Percentiles rank a stretch among this genome's conserved stretches.
phyloP scores from a whole-genome alignment of 129 eudicot genomes.

The Ambrosia artemisiifolia region DNA sequence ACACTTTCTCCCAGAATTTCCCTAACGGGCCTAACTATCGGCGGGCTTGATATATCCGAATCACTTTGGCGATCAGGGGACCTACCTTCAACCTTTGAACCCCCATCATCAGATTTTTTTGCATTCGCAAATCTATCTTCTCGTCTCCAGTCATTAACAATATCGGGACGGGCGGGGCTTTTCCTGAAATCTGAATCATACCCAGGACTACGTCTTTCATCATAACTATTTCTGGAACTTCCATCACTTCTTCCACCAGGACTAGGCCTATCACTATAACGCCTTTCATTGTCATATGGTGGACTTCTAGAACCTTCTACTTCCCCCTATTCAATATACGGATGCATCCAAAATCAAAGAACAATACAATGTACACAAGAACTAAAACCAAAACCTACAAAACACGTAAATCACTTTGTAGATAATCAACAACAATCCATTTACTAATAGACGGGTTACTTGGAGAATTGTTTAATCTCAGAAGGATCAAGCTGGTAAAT shows the following conservation, averaged over 20 bases:
- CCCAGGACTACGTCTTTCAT: slow-evolving; percentile 80
- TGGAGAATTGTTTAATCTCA: neutral
- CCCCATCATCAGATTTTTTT: slow-evolving; percentile 51
- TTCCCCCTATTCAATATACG: slow-evolving; percentile 58
- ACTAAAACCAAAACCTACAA: neutral
- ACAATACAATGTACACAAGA: slow-evolving; percentile 6
- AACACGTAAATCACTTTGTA: neutral
- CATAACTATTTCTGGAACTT: slow-evolving; percentile 50
- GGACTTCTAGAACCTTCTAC: slow-evolving; percentile 91
- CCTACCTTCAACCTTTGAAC: slow-evolving; percentile 48
- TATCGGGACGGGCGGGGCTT: slow-evolving; percentile 73
- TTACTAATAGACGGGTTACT: neutral
- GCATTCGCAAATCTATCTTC: slow-evolving; percentile 90
- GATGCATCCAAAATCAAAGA: slow-evolving; percentile 11
- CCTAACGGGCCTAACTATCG: slow-evolving; percentile 86
- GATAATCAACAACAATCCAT: neutral
- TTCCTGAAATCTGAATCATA: slow-evolving; percentile 57
- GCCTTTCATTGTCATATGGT: slow-evolving; percentile 79
- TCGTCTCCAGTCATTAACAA: slow-evolving; percentile 87
- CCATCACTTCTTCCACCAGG: slow-evolving; percentile 81
- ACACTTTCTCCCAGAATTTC: slow-evolving; percentile 88
- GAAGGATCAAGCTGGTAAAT: neutral
- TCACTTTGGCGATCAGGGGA: slow-evolving; percentile 73
- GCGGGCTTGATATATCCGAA: slow-evolving; percentile 59
- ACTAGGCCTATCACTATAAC: slow-evolving; percentile 74